phyloP scores from a whole-genome alignment of 257 asterid species.

The Apocynum venetum region DNA sequence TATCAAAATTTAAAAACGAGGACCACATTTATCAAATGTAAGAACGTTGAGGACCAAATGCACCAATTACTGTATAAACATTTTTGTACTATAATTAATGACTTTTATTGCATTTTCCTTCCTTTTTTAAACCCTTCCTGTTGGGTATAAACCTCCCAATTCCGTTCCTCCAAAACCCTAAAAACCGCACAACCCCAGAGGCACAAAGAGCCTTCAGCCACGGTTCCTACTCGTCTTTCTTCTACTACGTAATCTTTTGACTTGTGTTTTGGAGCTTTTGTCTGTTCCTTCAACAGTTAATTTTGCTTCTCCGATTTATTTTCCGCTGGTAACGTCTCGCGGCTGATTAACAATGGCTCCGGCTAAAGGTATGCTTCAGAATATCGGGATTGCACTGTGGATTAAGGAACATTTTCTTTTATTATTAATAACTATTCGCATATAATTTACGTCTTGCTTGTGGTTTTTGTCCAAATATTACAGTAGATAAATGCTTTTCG shows the following conservation, averaged over 20 bases:
- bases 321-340: slow-evolving; percentile 24
- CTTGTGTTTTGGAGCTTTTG: neutral
- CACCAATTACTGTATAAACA: too few species aligned
- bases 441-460: neutral
- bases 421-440: neutral
- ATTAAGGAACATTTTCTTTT: neutral
- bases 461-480: slow-evolving; percentile 9
- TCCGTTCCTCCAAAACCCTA: slow-evolving; percentile 29
- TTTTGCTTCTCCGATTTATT: neutral
- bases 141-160: neutral
- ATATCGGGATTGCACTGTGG: neutral
- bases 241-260: too few species aligned
- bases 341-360: slow-evolving; percentile 41
- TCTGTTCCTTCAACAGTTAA: neutral
- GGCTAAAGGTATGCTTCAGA: slow-evolving; percentile 42
- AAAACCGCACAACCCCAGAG: neutral
- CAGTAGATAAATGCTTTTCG: neutral
- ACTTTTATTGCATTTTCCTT: too few species aligned
- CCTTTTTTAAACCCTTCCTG: too few species aligned
- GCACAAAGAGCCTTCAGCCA: slow-evolving; percentile 10
- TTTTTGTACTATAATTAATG: too few species aligned
- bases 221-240: neutral
- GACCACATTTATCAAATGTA: too few species aligned
- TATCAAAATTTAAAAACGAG: too few species aligned
- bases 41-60: too few species aligned